Conservation (phyloP, 305 asterid genomes). For the Andrographis paniculata region DNA sequence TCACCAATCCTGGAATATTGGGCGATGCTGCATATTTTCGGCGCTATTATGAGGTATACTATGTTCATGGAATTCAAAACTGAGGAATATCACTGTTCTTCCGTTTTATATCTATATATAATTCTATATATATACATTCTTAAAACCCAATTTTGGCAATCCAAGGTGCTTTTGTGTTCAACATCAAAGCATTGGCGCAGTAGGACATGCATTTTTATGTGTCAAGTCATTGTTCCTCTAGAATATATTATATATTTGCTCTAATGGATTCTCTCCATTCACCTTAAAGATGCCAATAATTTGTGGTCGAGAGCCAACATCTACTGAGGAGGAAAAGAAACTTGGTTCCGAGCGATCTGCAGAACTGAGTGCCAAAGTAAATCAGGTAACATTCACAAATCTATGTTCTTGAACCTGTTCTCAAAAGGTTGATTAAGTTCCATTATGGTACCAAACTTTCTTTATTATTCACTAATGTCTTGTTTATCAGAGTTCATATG, state of each 20-base stretch:
- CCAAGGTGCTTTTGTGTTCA: conserved; percentile 8
- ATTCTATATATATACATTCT: too few relatives aligned
- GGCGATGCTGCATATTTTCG: conserved; percentile 91
- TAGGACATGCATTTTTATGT: conserved; percentile 12
- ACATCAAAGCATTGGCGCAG: conserved; percentile 1
- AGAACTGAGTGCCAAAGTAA: conserved; percentile 83
- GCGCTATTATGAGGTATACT: conserved; percentile 84
- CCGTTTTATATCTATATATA: too few relatives aligned
- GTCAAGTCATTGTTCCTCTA: conserved; percentile 15
- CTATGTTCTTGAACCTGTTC: too few relatives aligned
- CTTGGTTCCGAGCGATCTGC: conserved; percentile 81
- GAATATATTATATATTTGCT: conserved; percentile 11
- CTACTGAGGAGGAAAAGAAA: conserved; percentile 76
- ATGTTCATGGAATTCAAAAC: conserved; percentile 15
- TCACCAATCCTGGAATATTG: conserved; percentile 87
- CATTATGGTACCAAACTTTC: too few relatives aligned
- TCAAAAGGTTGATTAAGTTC: too few relatives aligned
- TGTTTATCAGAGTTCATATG: too few relatives aligned
- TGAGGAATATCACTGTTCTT: too few relatives aligned
- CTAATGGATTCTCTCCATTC: conserved; percentile 19
- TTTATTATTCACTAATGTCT: too few relatives aligned
- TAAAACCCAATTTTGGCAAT: not conserved
- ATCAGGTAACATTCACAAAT: conserved; percentile 49
- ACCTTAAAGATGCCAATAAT: conserved; percentile 67
- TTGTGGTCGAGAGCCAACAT: conserved; percentile 88